These are phyloP conservation scores for Thermoascus crustaceus DNA, from an alignment of 2,329 filamentous ascomycete genomes.

Conservation along the genomic window DNA sequence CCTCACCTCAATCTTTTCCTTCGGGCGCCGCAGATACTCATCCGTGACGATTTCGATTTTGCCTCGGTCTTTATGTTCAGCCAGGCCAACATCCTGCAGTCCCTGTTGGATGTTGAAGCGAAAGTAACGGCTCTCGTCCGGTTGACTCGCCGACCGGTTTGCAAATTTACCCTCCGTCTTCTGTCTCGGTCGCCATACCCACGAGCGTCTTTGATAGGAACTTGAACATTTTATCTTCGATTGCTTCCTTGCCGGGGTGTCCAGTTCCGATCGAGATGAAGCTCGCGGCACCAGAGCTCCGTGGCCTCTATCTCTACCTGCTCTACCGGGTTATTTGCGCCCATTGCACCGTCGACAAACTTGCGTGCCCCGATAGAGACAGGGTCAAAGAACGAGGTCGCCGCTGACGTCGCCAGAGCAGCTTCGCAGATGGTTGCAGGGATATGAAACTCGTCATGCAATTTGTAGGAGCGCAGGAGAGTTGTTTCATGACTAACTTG, in stretches of 20 bases:
- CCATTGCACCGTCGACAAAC: conserved; percentile 21
- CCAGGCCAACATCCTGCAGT: too few species aligned
- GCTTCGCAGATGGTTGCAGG: conserved; percentile 24
- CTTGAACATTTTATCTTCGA: background rate
- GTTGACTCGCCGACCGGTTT: background rate
- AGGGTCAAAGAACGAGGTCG: conserved; percentile 22
- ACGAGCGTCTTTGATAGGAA: background rate
- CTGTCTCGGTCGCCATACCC: background rate
- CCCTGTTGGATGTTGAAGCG: background rate
- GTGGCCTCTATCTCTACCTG: background rate
- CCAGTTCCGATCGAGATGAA: background rate
- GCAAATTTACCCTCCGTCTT: too few species aligned
- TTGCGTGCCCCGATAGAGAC: conserved; percentile 16
- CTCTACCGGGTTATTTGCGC: conserved; percentile 22
- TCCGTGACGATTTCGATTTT: too few species aligned
- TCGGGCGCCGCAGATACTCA: too few species aligned
- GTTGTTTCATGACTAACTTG: too few species aligned
- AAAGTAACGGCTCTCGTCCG: background rate
- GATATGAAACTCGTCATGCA: too few species aligned
- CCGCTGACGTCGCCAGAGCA: conserved; percentile 24
- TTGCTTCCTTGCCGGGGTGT: background rate
- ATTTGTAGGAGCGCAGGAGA: too few species aligned
- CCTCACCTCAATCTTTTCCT: too few species aligned
- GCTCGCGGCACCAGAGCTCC: background rate
- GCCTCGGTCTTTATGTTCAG: too few species aligned